A percentile compares a stretch with the other conserved stretches of the same genome.
phyloP scores from a whole-genome alignment of 2,329 filamentous ascomycete genomes.

The Paracoccidioides lutzii region DNA sequence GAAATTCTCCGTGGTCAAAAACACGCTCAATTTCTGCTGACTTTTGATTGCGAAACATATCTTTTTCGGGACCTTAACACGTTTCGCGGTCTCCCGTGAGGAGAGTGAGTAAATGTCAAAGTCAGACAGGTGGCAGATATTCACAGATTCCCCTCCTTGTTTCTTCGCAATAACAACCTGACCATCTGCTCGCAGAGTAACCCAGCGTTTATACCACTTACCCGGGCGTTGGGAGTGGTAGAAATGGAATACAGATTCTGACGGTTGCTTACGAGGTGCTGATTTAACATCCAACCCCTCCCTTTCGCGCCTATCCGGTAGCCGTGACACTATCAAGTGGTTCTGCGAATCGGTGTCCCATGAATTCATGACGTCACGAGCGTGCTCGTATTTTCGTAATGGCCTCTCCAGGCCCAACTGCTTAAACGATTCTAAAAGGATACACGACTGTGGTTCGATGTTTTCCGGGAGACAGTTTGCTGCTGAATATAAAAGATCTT shows the following conservation, averaged over 20 bases:
- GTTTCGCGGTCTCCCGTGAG: slow-evolving; percentile 51
- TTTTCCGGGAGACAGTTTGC: slow-evolving; percentile 49
- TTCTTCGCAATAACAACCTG: slow-evolving; percentile 63
- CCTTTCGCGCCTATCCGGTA: slow-evolving; percentile 40
- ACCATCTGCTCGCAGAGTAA: slow-evolving; percentile 60
- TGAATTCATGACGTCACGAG: slow-evolving; percentile 81
- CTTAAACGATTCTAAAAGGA: slow-evolving; percentile 66
- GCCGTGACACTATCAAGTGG: slow-evolving; percentile 52
- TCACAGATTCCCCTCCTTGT: slow-evolving; percentile 49
- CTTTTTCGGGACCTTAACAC: slow-evolving; percentile 71
- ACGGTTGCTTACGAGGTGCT: slow-evolving; percentile 51
- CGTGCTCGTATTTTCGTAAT: slow-evolving; percentile 70
- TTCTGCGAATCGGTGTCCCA: slow-evolving; percentile 79
- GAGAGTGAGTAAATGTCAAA: slow-evolving; percentile 82
- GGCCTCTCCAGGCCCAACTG: slow-evolving; percentile 68
- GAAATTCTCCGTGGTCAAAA: slow-evolving; percentile 70
- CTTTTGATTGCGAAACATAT: slow-evolving; percentile 82
- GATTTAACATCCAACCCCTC: slow-evolving; percentile 47
- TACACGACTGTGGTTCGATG: slow-evolving; percentile 51
- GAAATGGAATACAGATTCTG: slow-evolving; percentile 55
- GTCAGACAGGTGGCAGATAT: slow-evolving; percentile 75
- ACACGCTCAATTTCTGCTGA: slow-evolving; percentile 76
- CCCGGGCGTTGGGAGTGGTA: slow-evolving; percentile 70
- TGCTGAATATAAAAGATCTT: slow-evolving; percentile 59
- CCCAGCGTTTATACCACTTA: slow-evolving; percentile 77